These are phyloP conservation scores for Tricholoma saponaceum DNA, from an alignment of 768 basidiomycete genomes.

Conservation along the genomic window DNA sequence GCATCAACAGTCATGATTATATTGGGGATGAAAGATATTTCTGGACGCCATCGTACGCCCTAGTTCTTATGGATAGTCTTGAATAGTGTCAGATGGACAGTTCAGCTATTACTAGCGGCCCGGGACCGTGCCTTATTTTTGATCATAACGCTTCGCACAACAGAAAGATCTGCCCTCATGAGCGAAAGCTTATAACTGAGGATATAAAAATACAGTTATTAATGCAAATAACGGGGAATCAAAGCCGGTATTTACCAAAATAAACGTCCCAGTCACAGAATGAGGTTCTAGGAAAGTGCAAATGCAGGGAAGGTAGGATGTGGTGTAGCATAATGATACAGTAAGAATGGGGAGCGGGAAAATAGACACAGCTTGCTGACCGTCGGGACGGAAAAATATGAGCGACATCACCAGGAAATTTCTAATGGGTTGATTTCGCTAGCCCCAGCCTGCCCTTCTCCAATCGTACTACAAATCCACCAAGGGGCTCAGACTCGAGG, in stretches of 20 bases:
- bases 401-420: neutral
- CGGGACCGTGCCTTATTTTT: no score
- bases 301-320: neutral
- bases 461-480: slow-evolving; percentile 55
- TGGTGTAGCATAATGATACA: neutral
- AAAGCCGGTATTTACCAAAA: neutral
- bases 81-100: no score
- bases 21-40: neutral
- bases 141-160: slow-evolving; percentile 8
- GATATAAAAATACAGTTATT: neutral
- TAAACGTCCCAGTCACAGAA: neutral
- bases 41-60: no score
- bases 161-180: neutral
- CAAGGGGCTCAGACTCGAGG: slow-evolving; percentile 60
- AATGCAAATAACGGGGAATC: neutral
- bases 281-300: neutral
- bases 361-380: neutral
- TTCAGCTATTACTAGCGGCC: no score
- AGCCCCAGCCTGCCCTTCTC: slow-evolving; percentile 56
- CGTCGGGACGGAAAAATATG: neutral
- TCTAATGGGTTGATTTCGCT: slow-evolving; percentile 9
- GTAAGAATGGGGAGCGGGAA: neutral
- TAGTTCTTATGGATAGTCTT: no score
- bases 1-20: slow-evolving; percentile 9
- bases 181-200: neutral